Evolutionary conservation across 2,329 filamentous ascomycete species (phyloP), one percentile per base, ranked within the genome.

Genomic region (Phyllachora maydis): DNA sequence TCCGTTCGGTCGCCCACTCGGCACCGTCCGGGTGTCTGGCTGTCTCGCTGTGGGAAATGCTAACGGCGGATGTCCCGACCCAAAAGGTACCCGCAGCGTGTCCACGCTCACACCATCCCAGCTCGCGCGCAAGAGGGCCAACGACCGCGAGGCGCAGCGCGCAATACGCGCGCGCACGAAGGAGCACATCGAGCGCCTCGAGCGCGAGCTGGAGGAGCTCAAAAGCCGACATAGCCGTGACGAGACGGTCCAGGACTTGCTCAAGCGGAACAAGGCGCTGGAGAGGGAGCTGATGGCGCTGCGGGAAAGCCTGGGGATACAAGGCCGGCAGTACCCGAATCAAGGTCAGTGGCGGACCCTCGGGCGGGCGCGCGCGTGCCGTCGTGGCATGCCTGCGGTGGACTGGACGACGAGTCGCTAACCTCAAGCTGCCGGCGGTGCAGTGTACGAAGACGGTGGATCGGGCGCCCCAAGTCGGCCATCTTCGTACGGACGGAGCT

Each of bases 131-230:
- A 93, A 92, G 55, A 64, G 83, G 32, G 78, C 79, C 39, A 92
- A 92, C 52, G 82, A 92, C 45, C 67, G 82, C 30, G 79, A 91
- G 47, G 82, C 82, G 19, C 82, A 92, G 50, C 65, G 82, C 23
- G 78, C 77, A 19, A 91, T 91, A 32, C 62, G 82, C 23, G 77
- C 82, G 45, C 65, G 82, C 36, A 91, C 82, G 18, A 85, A 82
- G 52, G 67, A 75, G 39, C 76, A 81, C 43, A 91, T 91, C 37
- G 78, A 88, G 41, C 56, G 56, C 12, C 54, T 91, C 23, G 77
- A 90, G 50, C 57, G 57, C 32, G 67, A 75, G 35, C 72, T 91
- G 30, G 62, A 70, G 26, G 75, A 85, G 32, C 61, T 90, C 32
- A 56, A 58, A 30, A 52, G 48, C 39, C 46, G 46, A 27, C 50